Evolutionary conservation across 116 monocot species (phyloP), one percentile per base, ranked within the genome.

Genomic region (Posidonia oceanica): DNA sequence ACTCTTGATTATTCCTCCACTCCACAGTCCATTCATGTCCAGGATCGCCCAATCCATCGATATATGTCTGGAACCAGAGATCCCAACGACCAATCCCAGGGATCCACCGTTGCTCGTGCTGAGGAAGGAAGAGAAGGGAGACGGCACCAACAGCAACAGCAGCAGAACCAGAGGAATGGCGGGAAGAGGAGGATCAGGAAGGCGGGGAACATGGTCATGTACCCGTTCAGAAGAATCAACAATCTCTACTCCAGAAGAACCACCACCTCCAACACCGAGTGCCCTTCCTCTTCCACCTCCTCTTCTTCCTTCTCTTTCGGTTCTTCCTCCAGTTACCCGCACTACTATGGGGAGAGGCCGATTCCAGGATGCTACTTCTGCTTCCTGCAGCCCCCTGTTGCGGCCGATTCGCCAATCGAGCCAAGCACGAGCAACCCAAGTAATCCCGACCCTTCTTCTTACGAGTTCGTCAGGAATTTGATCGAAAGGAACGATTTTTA

Each of bases 401-500:
- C 59, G 14, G 20, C 51, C 2, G 48, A 56, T 21, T 58, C 75
- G 16, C 69, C 75, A 10, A 7, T 20, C 16, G 41, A 5, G 53
- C 20, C 18, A 13, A 54, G 22, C 16, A 38, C 48, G 5, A 38
- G 16, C 21, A 36, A 48, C 42, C 18, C 13, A 11, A 68, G 56
- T 20, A 54, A 41, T 23, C 54, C 55, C 0, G 48, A 52, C 17
- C 37, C 51, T 68, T 76, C 83, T 65, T 72, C 80, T 54, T 74
- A 87, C 54, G 69, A 74, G 44, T 81, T 75, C 65, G 41, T 86
- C 70, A 81, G 74, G 58, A 75, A 66, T 54, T 57, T 90, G 48
- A 74, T 90, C 29, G 90, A 90, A 52, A 86, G 36, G 59, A 90
- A 90, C 55, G 78, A 86, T 75, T 90, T 84, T 63, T 90, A 82